These are phyloP conservation scores for Rhizopogon vinicolor DNA, from an alignment of 768 basidiomycete species.

Conservation along the genomic window DNA sequence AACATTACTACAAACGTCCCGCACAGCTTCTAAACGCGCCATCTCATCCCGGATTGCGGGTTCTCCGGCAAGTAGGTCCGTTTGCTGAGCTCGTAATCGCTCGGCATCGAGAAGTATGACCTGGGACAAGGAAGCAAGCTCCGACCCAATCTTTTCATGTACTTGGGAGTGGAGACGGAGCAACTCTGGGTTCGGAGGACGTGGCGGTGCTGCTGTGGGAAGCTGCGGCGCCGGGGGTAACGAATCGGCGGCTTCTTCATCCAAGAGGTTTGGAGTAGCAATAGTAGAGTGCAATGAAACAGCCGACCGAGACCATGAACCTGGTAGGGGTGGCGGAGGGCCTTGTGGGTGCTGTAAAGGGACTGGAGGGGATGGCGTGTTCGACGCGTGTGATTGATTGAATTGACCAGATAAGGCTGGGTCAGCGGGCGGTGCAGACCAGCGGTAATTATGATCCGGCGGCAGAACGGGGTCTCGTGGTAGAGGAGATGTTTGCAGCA, in stretches of 20 bases:
- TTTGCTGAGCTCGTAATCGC: slow-evolving; percentile 73
- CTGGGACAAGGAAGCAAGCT: slow-evolving; percentile 66
- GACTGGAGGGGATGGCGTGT: slow-evolving; percentile 11
- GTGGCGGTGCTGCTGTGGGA: slow-evolving; percentile 52
- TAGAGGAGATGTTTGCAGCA: slow-evolving; percentile 14
- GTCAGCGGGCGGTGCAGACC: slow-evolving; percentile 21
- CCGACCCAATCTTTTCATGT: slow-evolving; percentile 67
- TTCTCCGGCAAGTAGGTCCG: slow-evolving; percentile 83
- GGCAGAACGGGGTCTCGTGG: slow-evolving; percentile 15
- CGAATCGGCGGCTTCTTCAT: slow-evolving; percentile 41
- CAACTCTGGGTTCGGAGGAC: slow-evolving; percentile 88
- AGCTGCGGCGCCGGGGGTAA: slow-evolving; percentile 22
- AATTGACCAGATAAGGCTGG: slow-evolving; percentile 21
- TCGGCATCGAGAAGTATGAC: slow-evolving; percentile 63
- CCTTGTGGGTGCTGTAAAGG: slow-evolving; percentile 24
- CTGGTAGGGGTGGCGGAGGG: slow-evolving; percentile 17
- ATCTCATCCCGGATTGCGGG: slow-evolving; percentile 97
- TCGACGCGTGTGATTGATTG: slow-evolving; percentile 19
- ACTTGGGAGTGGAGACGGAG: slow-evolving; percentile 75
- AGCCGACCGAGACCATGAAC: slow-evolving; percentile 14
- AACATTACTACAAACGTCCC: slow-evolving; percentile 84
- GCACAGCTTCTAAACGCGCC: slow-evolving; percentile 88
- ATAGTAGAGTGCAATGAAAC: background rate
- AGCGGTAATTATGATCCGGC: slow-evolving; percentile 23
- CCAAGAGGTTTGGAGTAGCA: slow-evolving; percentile 55